These are phyloP conservation scores for Geotrichum ghanense DNA, from an alignment of 805 yeast species.

Conservation along the genomic window DNA sequence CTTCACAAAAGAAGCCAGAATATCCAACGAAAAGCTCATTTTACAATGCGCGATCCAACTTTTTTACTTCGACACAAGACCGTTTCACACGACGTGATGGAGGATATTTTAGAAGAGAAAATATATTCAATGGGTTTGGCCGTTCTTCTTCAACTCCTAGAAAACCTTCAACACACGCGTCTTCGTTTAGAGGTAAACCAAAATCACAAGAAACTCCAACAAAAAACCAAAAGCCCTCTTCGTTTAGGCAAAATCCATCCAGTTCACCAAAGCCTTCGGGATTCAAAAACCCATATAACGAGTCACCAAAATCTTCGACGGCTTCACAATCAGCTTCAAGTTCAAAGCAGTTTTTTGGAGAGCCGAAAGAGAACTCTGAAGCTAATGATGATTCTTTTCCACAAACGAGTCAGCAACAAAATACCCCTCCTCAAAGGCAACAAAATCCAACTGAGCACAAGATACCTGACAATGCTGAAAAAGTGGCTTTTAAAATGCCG, in stretches of 20 bases:
- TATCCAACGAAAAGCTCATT: too few species aligned
- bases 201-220: not conserved
- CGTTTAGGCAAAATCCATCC: not conserved
- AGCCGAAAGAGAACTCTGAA: not conserved
- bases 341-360: slow-evolving; percentile 1
- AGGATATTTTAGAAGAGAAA: not conserved
- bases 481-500: not conserved
- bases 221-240: not conserved
- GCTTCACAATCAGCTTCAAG: too few species aligned
- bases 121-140: not conserved
- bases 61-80: not conserved
- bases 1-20: too few species aligned
- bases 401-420: not conserved
- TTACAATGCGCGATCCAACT: too few species aligned
- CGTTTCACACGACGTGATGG: not conserved
- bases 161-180: not conserved
- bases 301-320: too few species aligned
- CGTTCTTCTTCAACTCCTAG: not conserved
- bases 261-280: not conserved
- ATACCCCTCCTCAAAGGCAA: not conserved
- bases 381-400: too few species aligned
- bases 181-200: not conserved
- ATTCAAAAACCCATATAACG: too few species aligned
- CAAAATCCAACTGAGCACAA: not conserved
- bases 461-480: not conserved